These are phyloP conservation scores for Pestalotiopsis sp. DNA, from an alignment of 2,329 filamentous ascomycete genomes.

Conservation along the genomic window DNA sequence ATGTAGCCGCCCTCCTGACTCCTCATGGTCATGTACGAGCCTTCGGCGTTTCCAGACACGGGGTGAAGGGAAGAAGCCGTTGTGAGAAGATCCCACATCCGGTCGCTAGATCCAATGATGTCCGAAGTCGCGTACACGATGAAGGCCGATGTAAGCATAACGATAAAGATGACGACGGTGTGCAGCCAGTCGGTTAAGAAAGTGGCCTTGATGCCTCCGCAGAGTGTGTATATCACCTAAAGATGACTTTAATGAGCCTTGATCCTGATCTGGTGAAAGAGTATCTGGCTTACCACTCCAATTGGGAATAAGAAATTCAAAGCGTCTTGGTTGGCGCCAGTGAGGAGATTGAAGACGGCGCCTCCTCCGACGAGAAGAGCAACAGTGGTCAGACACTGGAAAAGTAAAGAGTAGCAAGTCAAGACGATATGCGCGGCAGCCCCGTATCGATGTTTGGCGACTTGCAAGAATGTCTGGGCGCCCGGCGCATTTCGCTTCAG, in stretches of 20 bases:
- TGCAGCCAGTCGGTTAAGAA: conserved; percentile 75
- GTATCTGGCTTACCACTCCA: conserved; percentile 55
- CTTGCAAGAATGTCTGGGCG: conserved; percentile 81
- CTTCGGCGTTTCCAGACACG: conserved; percentile 75
- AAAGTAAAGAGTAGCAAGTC: conserved; percentile 78
- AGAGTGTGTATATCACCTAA: conserved; percentile 66
- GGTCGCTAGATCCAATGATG: conserved; percentile 71
- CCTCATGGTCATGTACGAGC: conserved; percentile 86
- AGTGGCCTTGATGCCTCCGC: conserved; percentile 82
- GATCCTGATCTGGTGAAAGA: too few species aligned
- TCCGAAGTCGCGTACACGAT: conserved; percentile 76
- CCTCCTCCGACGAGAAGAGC: conserved; percentile 85
- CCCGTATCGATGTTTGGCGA: conserved; percentile 83
- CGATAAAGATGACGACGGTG: conserved; percentile 77
- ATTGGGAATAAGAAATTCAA: conserved; percentile 82
- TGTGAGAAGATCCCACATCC: conserved; percentile 76
- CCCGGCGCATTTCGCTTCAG: conserved; percentile 84
- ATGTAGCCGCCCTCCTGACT: conserved; percentile 63
- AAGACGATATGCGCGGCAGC: conserved; percentile 57
- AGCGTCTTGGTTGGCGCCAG: conserved; percentile 74
- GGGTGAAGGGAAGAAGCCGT: conserved; percentile 70
- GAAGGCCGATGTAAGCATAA: conserved; percentile 83
- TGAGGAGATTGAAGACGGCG: conserved; percentile 70
- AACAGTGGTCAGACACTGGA: conserved; percentile 81
- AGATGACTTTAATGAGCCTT: too few species aligned